Base-by-base conservation (phyloP, 2,329 filamentous ascomycete species). In the Emericellopsis cladophorae region DNA sequence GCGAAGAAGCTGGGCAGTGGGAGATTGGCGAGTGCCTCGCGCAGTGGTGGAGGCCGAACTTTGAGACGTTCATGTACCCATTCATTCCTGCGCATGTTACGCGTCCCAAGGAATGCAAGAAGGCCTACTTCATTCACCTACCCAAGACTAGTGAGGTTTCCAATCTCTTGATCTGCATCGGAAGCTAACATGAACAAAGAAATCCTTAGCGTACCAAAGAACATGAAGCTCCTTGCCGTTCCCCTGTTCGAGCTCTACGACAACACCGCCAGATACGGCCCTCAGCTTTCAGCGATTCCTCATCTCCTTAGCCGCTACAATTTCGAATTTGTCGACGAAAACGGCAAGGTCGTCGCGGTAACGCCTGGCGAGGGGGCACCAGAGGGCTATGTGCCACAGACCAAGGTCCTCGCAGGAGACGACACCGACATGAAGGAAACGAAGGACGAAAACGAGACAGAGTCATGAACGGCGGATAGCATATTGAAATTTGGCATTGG, bases 21-120 rank as follows among this genome's bases (percentile, higher is more conserved):
- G 76, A 93, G 59, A 79, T 98, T 51, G 87, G 85, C 51, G 92
- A 96, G 59, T 95, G 89, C 38, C 72, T 98, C 42, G 90, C 92
- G 41, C 89, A 95, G 66, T 98, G 92, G 92, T 98, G 90, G 88
- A 75, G 92, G 43, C 92, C 92, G 41, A 98, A 96, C 68, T 95
- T 96, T 59, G 92, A 98, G 70, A 96, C 92, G 2, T 96, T 96
- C 71, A 95, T 98, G 88, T 98, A 98, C 60, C 92, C 92, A 1
- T 98, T 95, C 62, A 82, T 96, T 43, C 92, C 92, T 7, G 87
- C 89, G 15, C 92, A 98, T 65, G 87, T 95, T 46, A 95, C 90
- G 15, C 74, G 92, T 40, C 92, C 92, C 7, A 98, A 98, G 69
- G 92, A 98, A 68, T 95, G 90, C 69, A 98, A 98, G 72, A 98